Conservation (phyloP, 2,329 filamentous ascomycete species). For the Parastagonospora avenae region DNA sequence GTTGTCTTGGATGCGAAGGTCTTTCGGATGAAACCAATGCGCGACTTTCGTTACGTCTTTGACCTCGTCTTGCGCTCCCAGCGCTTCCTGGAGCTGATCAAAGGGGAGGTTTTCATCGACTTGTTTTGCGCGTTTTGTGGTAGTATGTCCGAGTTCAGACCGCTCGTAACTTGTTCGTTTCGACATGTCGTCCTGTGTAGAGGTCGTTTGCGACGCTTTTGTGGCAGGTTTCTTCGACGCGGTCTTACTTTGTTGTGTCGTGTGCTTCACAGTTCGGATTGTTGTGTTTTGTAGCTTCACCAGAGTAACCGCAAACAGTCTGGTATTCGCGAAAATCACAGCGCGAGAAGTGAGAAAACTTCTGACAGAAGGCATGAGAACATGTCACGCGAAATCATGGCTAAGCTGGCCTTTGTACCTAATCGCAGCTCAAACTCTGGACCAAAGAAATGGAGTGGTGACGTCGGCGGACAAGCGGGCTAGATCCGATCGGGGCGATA, state of each 20-base stretch:
- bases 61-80: conserved; percentile 48
- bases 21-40: conserved; percentile 60
- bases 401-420: conserved; percentile 13
- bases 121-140: conserved; percentile 56
- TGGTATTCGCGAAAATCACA: not conserved
- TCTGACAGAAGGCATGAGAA: conserved; percentile 18
- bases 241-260: conserved; percentile 14
- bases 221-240: conserved; percentile 7
- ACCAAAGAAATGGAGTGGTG: conserved; percentile 23
- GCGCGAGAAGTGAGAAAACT: not conserved
- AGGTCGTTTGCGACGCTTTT: conserved; percentile 1
- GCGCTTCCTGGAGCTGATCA: conserved; percentile 46
- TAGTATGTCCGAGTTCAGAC: conserved; percentile 50
- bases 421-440: conserved; percentile 2
- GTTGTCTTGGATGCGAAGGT: conserved; percentile 58
- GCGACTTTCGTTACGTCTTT: conserved; percentile 50
- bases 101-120: conserved; percentile 54
- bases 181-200: conserved; percentile 19
- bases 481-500: conserved; percentile 24
- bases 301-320: not conserved
- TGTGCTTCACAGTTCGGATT: conserved; percentile 12
- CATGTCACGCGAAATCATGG: not conserved
- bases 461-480: conserved; percentile 25
- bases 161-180: conserved; percentile 39
- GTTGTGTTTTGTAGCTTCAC: not conserved